These are phyloP conservation scores for Candida sp. DNA, from an alignment of 1,139 yeast genomes.

Conservation along the genomic window DNA sequence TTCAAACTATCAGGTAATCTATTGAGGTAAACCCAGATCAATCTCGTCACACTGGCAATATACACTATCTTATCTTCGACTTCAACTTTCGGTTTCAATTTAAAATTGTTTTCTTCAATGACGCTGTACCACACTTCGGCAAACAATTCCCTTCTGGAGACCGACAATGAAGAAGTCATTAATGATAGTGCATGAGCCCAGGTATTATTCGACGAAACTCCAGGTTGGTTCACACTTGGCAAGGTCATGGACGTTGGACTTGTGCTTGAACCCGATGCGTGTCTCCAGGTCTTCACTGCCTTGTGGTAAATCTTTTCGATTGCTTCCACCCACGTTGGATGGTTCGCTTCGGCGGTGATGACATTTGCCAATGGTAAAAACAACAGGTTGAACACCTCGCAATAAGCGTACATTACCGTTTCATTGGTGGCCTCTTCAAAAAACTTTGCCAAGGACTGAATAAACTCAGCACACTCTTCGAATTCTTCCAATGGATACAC, in stretches of 20 bases:
- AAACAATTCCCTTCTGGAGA: slow-evolving; percentile 81
- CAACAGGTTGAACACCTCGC: slow-evolving; percentile 79
- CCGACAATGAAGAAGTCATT: slow-evolving; percentile 77
- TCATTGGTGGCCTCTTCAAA: slow-evolving; percentile 69
- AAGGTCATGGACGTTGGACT: slow-evolving; percentile 5
- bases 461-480: slow-evolving; percentile 92
- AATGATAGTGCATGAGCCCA: slow-evolving; percentile 80
- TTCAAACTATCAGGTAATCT: slow-evolving; percentile 89
- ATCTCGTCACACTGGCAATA: slow-evolving; percentile 69
- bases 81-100: slow-evolving; percentile 42
- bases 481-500: slow-evolving; percentile 88
- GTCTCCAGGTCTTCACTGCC: slow-evolving; percentile 44
- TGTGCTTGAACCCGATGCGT: slow-evolving; percentile 8
- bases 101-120: slow-evolving; percentile 53
- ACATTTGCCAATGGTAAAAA: slow-evolving; percentile 83
- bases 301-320: slow-evolving; percentile 62
- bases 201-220: slow-evolving; percentile 34
- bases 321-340: slow-evolving; percentile 94
- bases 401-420: slow-evolving; percentile 73
- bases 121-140: slow-evolving; percentile 74
- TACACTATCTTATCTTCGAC: slow-evolving; percentile 65
- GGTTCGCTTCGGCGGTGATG: slow-evolving; percentile 93
- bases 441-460: slow-evolving; percentile 85
- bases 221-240: slow-evolving; percentile 8
- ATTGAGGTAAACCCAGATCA: slow-evolving; percentile 89